Evolutionary conservation across 179 eudicot species (phyloP), one percentile per base, ranked within the genome.

Genomic region (Vitellaria paradoxa): DNA sequence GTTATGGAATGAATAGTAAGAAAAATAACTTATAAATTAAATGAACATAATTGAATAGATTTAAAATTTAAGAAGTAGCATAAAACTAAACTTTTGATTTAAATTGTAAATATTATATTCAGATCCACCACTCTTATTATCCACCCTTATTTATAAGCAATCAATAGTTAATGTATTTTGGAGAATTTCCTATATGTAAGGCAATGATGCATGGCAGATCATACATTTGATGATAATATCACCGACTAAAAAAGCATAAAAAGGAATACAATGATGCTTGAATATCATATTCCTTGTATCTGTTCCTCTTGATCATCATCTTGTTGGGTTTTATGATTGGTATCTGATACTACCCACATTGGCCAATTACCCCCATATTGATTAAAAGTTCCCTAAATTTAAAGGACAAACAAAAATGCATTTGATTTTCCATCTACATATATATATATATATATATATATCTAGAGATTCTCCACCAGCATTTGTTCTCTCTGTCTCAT

Each of bases 191-290:
- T 18, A 17, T 13, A 14, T 0, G 50, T 56, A 56, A 74, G 77
- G 62, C 26, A 50, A n/a, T 23, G 65, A 18, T 68, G 80, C 37
- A 30, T 30, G 37, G 80, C 17, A 56, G 68, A 77, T 47, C 66
- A 61, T 69, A 70, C 74, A 21, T 21, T 37, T 45, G 17, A 68
- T 77, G 46, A 47, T 37, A 11, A 30, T 30, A 30, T 61, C 61
- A 59, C 55, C 73, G 14, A 40, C 17, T 65, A 76, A 45, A 77
- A 77, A 30, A 53, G 72, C 49, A 68, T 17, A 42, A 68, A 68
- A 68, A 17, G 55, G 57, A 69, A 69, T 42, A 73, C 17, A 73
- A 20, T 59, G 66, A 73, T 42, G 65, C 55, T 73, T 59, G 76
- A 42, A 11, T 30, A 30, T 30, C 53, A 57, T 65, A 37, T 55